Conservation (phyloP, 2,329 filamentous ascomycete genomes). For the Epichloe typhina region DNA sequence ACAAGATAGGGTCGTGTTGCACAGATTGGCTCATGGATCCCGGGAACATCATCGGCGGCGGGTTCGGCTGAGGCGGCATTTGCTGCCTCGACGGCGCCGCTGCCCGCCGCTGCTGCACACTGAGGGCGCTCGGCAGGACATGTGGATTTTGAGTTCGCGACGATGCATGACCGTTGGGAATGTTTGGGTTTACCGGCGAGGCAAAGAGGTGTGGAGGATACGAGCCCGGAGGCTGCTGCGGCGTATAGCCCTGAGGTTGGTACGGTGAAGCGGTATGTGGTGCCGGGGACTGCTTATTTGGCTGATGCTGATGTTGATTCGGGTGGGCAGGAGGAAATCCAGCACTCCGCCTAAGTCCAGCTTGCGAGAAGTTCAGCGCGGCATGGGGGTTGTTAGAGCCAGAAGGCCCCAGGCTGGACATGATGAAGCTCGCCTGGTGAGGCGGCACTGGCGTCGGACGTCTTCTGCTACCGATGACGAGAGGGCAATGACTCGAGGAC, state of each 20-base stretch:
- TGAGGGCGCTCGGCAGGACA: slow-evolving; percentile 34
- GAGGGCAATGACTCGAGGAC: not conserved
- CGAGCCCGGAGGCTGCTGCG: slow-evolving; percentile 34
- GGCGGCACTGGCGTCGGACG: not conserved
- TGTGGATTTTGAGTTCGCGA: slow-evolving; percentile 31
- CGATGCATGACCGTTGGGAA: slow-evolving; percentile 29
- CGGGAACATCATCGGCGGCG: slow-evolving; percentile 25
- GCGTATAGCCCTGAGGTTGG: slow-evolving; percentile 37
- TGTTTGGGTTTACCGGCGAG: slow-evolving; percentile 32
- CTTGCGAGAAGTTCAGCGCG: slow-evolving; percentile 39
- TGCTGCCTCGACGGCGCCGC: slow-evolving; percentile 29
- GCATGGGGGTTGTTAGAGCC: slow-evolving; percentile 41
- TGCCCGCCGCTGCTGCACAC: slow-evolving; percentile 30
- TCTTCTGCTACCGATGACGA: not conserved
- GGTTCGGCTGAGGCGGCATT: slow-evolving; percentile 28
- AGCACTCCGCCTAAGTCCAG: slow-evolving; percentile 31
- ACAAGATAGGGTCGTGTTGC: slow-evolving; percentile 29
- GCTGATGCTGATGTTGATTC: slow-evolving; percentile 35
- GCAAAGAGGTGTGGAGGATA: slow-evolving; percentile 43
- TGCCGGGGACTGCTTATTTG: slow-evolving; percentile 42
- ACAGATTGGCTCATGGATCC: slow-evolving; percentile 27
- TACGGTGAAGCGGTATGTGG: slow-evolving; percentile 43
- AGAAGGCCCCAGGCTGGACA: slow-evolving; percentile 36
- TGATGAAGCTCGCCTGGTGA: slow-evolving; percentile 14
- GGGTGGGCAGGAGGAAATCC: slow-evolving; percentile 34